phyloP scores from a whole-genome alignment of 192 early-diverging fungal species.

The Polychytrium aggregatum region DNA sequence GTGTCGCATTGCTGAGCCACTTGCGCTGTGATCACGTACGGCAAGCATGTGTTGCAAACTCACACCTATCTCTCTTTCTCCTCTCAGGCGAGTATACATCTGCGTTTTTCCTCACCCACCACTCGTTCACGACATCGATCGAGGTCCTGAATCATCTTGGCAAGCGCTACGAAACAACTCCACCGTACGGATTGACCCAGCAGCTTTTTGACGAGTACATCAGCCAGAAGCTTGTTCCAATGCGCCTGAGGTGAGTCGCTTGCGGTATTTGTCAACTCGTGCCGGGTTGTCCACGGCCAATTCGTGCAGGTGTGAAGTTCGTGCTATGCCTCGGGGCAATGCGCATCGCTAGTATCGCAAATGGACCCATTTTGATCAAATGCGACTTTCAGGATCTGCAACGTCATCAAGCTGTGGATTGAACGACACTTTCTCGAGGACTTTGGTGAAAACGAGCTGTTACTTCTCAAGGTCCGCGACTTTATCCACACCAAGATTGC shows the following conservation, averaged over 20 bases:
- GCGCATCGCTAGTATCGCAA: no score
- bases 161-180: conserved; percentile 26
- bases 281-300: no score
- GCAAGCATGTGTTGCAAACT: conserved; percentile 1
- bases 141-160: conserved; percentile 31
- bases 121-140: conserved; percentile 41
- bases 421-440: conserved; percentile 39
- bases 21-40: no score
- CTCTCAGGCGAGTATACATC: conserved; percentile 26
- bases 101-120: conserved; percentile 39
- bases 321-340: no score
- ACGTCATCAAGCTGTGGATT: conserved; percentile 28
- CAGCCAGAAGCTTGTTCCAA: conserved; percentile 30
- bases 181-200: conserved; percentile 29
- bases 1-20: no score
- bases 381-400: conserved; percentile 29
- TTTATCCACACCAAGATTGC: conserved; percentile 27
- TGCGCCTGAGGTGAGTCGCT: conserved; percentile 26
- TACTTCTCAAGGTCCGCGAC: conserved; percentile 31
- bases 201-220: conserved; percentile 26
- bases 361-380: no score
- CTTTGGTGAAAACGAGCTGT: conserved; percentile 23
- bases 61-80: background rate
- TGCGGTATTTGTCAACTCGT: background rate
- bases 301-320: no score